Percentiles rank a stretch among this genome's conserved stretches.
phyloP scores from a whole-genome alignment of 2,329 filamentous ascomycete species.

The Colletotrichum caudatum region DNA sequence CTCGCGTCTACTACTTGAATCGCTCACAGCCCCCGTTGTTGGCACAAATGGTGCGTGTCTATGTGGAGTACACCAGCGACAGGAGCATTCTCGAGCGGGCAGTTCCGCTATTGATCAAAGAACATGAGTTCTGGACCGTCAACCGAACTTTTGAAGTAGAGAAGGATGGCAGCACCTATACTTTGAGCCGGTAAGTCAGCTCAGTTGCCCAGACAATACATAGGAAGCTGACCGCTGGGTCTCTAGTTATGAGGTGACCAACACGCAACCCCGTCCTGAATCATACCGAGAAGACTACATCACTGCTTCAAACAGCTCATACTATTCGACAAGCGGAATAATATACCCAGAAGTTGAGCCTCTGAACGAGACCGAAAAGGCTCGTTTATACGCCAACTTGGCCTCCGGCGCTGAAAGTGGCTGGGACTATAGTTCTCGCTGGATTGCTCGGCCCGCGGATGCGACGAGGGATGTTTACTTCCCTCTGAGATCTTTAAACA shows the following conservation, averaged over 20 bases:
- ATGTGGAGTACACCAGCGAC: conserved; percentile 74
- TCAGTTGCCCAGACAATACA: too few species aligned
- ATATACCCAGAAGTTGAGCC: conserved; percentile 65
- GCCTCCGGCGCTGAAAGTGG: conserved; percentile 75
- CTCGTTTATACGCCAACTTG: conserved; percentile 69
- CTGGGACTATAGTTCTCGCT: conserved; percentile 73
- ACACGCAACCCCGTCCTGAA: conserved; percentile 75
- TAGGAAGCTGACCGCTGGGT: neutral
- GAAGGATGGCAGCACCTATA: conserved; percentile 61
- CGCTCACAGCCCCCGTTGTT: conserved; percentile 75
- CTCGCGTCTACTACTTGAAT: conserved; percentile 76
- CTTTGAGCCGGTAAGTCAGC: conserved; percentile 64
- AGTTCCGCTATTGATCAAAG: conserved; percentile 71
- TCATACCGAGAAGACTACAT: conserved; percentile 75
- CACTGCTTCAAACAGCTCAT: conserved; percentile 74
- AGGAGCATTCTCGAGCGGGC: conserved; percentile 70
- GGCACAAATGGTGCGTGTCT: conserved; percentile 74
- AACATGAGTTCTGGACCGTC: conserved; percentile 71
- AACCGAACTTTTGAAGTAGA: conserved; percentile 70
- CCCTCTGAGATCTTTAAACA: conserved; percentile 73
- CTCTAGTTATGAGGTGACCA: conserved; percentile 67
- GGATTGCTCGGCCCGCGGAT: conserved; percentile 68
- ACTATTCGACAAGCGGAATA: conserved; percentile 68
- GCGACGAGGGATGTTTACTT: conserved; percentile 72
- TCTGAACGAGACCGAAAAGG: conserved; percentile 66